These are phyloP conservation scores for Gastrolobium bilobum DNA, from an alignment of 306 rosid species.

Conservation along the genomic window DNA sequence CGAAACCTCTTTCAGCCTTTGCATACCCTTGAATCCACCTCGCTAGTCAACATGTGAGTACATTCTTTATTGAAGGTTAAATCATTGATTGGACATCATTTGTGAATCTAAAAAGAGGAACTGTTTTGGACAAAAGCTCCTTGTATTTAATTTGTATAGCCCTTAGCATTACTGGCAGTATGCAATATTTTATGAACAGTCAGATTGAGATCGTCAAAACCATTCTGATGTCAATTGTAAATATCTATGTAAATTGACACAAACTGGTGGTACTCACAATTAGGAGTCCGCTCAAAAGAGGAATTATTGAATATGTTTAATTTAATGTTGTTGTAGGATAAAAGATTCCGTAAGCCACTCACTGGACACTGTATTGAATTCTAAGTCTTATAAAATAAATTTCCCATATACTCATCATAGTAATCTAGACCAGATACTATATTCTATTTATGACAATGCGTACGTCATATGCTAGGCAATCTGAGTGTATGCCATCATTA, in stretches of 20 bases:
- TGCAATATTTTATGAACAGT: neutral
- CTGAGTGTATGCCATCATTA: conserved; percentile 21
- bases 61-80: too few species aligned
- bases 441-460: conserved; percentile 4
- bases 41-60: too few species aligned
- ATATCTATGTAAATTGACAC: neutral
- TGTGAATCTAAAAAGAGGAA: too few species aligned
- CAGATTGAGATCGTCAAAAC: neutral
- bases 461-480: conserved; percentile 24
- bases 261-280: neutral
- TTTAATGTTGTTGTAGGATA: neutral
- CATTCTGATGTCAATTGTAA: neutral
- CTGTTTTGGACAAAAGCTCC: neutral
- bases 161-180: neutral
- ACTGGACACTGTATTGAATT: conserved; percentile 4
- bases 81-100: too few species aligned
- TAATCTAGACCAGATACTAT: conserved; percentile 23
- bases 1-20: too few species aligned
- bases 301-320: neutral
- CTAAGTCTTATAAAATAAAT: neutral
- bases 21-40: too few species aligned
- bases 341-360: neutral
- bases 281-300: neutral
- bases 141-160: neutral
- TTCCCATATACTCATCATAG: neutral